Base-by-base conservation (phyloP, 805 yeast species). In the Saccharomycopsis olivae region DNA sequence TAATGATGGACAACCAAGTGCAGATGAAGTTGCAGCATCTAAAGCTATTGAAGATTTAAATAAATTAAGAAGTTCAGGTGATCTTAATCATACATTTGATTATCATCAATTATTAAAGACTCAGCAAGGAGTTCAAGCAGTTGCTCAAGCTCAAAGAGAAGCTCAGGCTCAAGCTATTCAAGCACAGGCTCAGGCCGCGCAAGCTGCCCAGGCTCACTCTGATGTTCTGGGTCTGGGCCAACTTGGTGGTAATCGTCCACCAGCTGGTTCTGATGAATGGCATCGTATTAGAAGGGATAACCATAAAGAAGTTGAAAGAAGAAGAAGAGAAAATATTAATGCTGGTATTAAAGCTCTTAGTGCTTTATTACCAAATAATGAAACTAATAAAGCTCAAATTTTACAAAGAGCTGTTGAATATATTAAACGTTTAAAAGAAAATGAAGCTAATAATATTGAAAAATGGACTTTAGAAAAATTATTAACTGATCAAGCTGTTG, bases 381-480 rank as follows among this genome's bases (percentile, higher is more conserved):
- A 86, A 54, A 74, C 84, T 41, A 89, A 89, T 60, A 92, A 92
- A 66, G 82, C 96, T 14, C 89, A 86, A 57, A 84, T 89, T 44
- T 68, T 92, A 50, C 78, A 76, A 53, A 71, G 89, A 44, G 95
- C 95, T 3, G 89, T 85, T 25, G 96, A 88, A 55, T 86, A 82
- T 55, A 92, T 92, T 57, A 77, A 80, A 59, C 74, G 88, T 60
- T 71, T 92, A 56, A 84, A 87, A 61, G 95, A 85, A 52, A 85
- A 84, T 52, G 96, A 88, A 60, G 78, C 75, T 59, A 78, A 81
- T 53, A 83, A 84, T 56, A 79, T 86, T 52, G 96, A 89, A 61
- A 89, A 92, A 64, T 85, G 94, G 85, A 88, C 96, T 4, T 68
- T 89, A 54, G 96, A 89, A 60, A 89, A 89, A 63, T 69, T 92